Conservation (phyloP, 176 grass and related monocot species). For the Thinopyrum elongatum region DNA sequence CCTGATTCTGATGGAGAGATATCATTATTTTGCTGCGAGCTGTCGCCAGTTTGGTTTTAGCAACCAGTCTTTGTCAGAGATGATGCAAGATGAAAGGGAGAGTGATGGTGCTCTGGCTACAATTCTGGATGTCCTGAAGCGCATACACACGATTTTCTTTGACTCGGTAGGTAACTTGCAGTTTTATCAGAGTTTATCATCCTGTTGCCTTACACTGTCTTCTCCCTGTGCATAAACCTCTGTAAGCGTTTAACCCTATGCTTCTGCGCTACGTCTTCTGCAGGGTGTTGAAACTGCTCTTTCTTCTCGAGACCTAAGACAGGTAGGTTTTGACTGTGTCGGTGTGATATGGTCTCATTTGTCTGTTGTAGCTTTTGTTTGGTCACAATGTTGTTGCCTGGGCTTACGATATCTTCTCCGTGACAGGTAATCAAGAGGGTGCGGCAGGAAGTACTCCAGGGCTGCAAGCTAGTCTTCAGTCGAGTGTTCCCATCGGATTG, state of each 20-base stretch:
- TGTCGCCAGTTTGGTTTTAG: conserved; percentile 56
- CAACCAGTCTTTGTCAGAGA: conserved; percentile 64
- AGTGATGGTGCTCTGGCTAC: conserved; percentile 73
- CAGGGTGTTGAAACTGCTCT: conserved; percentile 54
- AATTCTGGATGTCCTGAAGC: conserved; percentile 76
- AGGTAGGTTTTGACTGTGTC: conserved; percentile 35
- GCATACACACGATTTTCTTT: conserved; percentile 68
- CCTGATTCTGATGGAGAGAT: conserved; percentile 93
- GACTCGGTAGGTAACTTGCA: conserved; percentile 54
- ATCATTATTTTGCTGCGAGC: conserved; percentile 92
- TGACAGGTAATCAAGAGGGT: conserved; percentile 65
- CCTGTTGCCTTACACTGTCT: not conserved
- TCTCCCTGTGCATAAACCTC: not conserved
- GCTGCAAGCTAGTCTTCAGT: conserved; percentile 84
- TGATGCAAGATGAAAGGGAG: conserved; percentile 84
- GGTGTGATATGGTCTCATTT: not conserved
- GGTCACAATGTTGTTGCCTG: not conserved
- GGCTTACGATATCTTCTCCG: not conserved
- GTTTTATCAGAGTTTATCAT: not conserved
- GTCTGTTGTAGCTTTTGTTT: not conserved
- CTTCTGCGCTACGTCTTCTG: conserved; percentile 1
- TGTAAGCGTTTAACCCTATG: not conserved
- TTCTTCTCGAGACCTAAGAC: conserved; percentile 62
- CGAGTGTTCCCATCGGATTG: conserved; percentile 52
- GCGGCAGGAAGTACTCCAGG: conserved; percentile 55